Conservation (phyloP, 257 asterid genomes). For the Petunia secreta region DNA sequence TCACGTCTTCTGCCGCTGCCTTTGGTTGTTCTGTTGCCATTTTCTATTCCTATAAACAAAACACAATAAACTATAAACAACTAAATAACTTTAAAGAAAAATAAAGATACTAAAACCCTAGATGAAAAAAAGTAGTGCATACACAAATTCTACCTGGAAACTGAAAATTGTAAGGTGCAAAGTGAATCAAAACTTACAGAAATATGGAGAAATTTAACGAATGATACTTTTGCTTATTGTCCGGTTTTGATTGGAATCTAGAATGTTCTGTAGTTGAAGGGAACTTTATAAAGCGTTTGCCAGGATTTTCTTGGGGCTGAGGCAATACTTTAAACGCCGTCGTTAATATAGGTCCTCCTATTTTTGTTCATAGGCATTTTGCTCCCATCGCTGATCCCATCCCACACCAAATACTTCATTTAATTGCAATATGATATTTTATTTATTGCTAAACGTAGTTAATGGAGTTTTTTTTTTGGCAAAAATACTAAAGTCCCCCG, state of each 20-base stretch:
- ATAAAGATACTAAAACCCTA: constrained; percentile 9
- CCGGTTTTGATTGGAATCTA: neutral
- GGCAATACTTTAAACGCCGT: neutral
- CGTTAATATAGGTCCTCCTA: neutral
- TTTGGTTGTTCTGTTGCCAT: constrained; percentile 80
- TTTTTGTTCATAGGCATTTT: neutral
- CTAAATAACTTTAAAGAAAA: constrained; percentile 6
- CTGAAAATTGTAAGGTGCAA: neutral
- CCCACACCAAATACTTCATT: neutral
- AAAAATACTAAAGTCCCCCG: too few species aligned
- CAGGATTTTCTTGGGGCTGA: neutral
- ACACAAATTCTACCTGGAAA: neutral
- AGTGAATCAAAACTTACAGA: constrained; percentile 14
- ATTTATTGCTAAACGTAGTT: too few species aligned
- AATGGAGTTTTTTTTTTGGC: too few species aligned
- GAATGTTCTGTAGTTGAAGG: neutral
- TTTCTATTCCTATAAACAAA: neutral
- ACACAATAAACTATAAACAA: neutral
- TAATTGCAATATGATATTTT: neutral
- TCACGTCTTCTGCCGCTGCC: constrained; percentile 63
- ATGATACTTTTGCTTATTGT: neutral
- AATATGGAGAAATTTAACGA: neutral
- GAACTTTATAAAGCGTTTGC: neutral
- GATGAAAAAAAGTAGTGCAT: constrained; percentile 4
- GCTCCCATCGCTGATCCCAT: neutral